These are phyloP conservation scores for Aspergillus spinulosporus DNA, from an alignment of 2,329 filamentous ascomycete genomes.

Conservation along the genomic window DNA sequence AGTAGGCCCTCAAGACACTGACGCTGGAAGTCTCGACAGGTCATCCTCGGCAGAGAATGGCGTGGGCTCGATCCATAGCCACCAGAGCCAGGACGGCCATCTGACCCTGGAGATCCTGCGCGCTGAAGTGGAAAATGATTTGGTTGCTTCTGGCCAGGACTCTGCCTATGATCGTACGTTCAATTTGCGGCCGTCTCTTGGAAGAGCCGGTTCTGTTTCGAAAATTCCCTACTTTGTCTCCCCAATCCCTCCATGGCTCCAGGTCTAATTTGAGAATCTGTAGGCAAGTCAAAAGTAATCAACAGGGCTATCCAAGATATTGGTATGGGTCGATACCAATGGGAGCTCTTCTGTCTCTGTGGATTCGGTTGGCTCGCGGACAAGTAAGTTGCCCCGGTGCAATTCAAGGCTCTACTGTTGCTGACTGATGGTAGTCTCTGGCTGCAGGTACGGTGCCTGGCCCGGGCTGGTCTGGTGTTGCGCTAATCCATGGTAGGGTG, in stretches of 20 bases:
- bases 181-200: neutral
- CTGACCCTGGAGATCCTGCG: conserved; percentile 69
- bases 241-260: neutral
- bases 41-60: conserved; percentile 42
- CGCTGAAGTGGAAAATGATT: conserved; percentile 64
- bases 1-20: conserved; percentile 38
- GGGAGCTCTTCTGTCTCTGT: conserved; percentile 77
- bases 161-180: conserved; percentile 74
- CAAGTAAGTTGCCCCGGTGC: conserved; percentile 59
- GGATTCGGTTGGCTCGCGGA: conserved; percentile 87
- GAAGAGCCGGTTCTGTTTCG: neutral
- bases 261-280: conserved; percentile 29
- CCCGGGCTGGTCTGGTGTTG: neutral
- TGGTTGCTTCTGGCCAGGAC: conserved; percentile 58
- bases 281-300: conserved; percentile 74
- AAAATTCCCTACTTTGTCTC: neutral
- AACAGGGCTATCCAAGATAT: conserved; percentile 86
- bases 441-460: conserved; percentile 59
- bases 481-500: conserved; percentile 54
- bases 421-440: conserved; percentile 56
- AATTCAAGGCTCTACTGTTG: neutral
- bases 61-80: conserved; percentile 35
- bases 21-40: conserved; percentile 35
- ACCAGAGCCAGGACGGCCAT: conserved; percentile 33
- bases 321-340: conserved; percentile 85